Evolutionary conservation across 495 filamentous ascomycete species (phyloP).

Genomic region (Annulohypoxylon moriforme): DNA sequence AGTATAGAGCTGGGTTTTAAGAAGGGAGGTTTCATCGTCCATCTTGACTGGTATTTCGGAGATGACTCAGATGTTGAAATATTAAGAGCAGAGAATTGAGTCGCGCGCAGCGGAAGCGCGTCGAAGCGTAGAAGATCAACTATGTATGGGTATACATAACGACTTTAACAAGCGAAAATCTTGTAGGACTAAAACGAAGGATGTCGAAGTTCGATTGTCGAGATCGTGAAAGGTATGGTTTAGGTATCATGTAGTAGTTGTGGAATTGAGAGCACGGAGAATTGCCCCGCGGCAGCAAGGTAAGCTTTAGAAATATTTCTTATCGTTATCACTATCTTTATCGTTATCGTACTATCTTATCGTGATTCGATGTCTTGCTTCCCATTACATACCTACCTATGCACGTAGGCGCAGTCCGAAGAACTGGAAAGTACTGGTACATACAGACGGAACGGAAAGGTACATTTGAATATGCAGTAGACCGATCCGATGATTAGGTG

Average conservation of each 20-base stretch:
- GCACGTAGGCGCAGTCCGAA: constrained; percentile 1
- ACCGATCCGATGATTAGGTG: neutral
- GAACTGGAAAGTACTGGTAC: neutral
- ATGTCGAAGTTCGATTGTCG: neutral
- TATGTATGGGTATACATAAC: constrained; percentile 7
- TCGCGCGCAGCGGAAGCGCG: constrained; percentile 38
- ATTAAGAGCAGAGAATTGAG: neutral
- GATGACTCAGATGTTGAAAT: constrained; percentile 20
- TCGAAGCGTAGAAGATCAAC: neutral
- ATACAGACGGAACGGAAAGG: neutral
- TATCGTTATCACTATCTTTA: constrained; percentile 11
- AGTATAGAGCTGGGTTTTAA: constrained; percentile 44
- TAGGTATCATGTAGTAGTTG: too few relatives aligned
- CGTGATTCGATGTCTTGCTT: constrained; percentile 2
- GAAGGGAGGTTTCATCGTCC: constrained; percentile 39
- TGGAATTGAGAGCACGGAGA: neutral
- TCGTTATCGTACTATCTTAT: constrained; percentile 2
- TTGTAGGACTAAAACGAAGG: neutral
- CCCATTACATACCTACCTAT: constrained; percentile 2
- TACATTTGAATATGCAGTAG: neutral
- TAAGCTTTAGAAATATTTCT: constrained; percentile 18
- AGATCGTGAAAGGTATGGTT: neutral
- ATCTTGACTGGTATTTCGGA: constrained; percentile 22
- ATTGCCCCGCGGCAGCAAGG: constrained; percentile 15
- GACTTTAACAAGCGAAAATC: neutral